Evolutionary conservation across 768 basidiomycete genomes (phyloP), one percentile per base, ranked within the genome.

Genomic region (Boletus rubescentipes): DNA sequence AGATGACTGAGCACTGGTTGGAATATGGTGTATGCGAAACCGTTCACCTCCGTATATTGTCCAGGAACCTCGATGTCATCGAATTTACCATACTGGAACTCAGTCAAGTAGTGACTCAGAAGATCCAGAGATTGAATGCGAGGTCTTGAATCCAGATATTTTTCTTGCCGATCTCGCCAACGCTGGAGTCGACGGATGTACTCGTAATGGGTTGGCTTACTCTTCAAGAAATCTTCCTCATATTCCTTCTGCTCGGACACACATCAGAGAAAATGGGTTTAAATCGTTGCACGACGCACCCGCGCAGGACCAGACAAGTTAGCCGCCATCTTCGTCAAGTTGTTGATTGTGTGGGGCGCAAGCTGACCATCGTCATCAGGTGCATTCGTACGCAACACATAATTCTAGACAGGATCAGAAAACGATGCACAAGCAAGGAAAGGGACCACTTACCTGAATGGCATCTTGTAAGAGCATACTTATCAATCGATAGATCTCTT

Each of bases 41-140:
- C n/a, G 2, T 75, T 63, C 50, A 91, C 94, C 82, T 98, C 92
- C 0, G 93, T 90, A 68, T 99, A 99, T 70, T 99, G 97, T 8
- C 97, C 97, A n/a, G 95, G 95, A 46, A 99, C 84, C 66, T 99
- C 95, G 36, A 99, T 91, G 59, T 99, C 96, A 59, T 98, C 97
- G 46, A 96, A 93, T 69, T 94, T 97, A 65, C 85, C 87, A 70
- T 98, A 94, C 61, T 98, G 96, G 78, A 98, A 99, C 71, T 98
- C 97, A 8, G 92, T 90, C 62, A 99, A 77, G 72, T 94, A 97
- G 71, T 95, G 93, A 59, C 92, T 93, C 39, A 91, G 76, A 44
- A 85, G 76, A 58, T 97, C 94, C 51, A 99, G 75, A 5, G 92
- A 84, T 62, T 96, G 93, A 40, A 87, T 71, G 35, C 88, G 85